Evolutionary conservation across 2,329 filamentous ascomycete genomes (phyloP).

Genomic region (Trichophyton simii): DNA sequence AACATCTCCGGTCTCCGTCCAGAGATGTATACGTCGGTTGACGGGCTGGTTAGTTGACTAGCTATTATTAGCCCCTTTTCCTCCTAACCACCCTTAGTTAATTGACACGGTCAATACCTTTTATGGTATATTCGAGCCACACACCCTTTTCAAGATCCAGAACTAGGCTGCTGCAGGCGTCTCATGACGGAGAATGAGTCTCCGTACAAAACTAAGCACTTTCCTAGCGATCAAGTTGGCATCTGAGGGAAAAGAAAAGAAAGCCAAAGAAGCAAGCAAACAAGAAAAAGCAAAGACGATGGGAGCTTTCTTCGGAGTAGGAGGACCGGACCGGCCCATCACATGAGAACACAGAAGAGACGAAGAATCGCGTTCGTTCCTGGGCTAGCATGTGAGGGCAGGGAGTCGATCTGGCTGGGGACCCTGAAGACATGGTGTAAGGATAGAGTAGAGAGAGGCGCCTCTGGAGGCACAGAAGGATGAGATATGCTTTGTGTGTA

Average conservation of each 20-base stretch:
- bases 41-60: neutral
- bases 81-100: too few species aligned
- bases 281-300: neutral
- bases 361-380: neutral
- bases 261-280: neutral
- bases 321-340: constrained; percentile 1
- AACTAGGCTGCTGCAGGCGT: neutral
- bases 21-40: neutral
- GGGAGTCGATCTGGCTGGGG: neutral
- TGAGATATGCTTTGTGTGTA: neutral
- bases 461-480: neutral
- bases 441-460: neutral
- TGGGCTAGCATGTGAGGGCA: neutral
- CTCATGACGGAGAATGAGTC: neutral
- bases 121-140: neutral
- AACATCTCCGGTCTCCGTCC: neutral
- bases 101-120: too few species aligned
- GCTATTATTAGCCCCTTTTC: neutral
- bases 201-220: neutral
- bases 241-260: neutral
- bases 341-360: neutral
- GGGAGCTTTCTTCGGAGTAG: neutral
- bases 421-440: neutral
- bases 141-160: neutral
- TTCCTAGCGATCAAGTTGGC: neutral